Evolutionary conservation across 257 asterid genomes (phyloP).

Genomic region (Solanum appendiculatum): DNA sequence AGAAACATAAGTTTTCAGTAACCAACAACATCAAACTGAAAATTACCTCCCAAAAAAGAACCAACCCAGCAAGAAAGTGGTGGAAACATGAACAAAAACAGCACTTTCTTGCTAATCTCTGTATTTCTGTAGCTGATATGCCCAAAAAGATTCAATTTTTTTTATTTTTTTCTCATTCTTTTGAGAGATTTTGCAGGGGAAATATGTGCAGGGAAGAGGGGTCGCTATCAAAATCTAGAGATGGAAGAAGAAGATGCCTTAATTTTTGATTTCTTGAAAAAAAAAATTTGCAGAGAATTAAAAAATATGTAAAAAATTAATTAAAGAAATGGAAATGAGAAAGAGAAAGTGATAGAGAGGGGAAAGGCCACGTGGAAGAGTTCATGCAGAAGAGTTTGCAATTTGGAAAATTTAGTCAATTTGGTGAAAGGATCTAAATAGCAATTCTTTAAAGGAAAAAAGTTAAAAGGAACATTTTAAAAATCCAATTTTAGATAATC

Average conservation of each 20-base stretch:
- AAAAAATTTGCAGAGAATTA: neutral
- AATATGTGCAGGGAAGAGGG: neutral
- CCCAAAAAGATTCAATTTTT: neutral
- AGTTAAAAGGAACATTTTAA: neutral
- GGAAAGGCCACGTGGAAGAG: conserved; percentile 20
- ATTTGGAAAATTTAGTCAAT: neutral
- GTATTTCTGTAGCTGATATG: neutral
- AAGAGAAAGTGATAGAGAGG: neutral
- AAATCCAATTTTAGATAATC: neutral
- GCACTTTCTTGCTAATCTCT: neutral
- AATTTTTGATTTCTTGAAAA: neutral
- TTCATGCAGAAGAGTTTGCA: neutral
- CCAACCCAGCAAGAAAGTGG: neutral
- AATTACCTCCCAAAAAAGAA: neutral
- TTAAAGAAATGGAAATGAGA: neutral
- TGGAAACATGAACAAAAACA: neutral
- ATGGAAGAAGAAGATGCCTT: neutral
- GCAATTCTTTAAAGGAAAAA: neutral
- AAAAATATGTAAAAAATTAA: neutral
- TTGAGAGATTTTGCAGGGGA: neutral
- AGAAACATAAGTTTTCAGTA: neutral
- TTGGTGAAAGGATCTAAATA: neutral
- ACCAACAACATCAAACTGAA: neutral
- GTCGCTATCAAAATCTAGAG: neutral
- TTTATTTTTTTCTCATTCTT: neutral